Conservation (phyloP, 2,329 filamentous ascomycete genomes). For the Neoscytalidium dimidiatum region DNA sequence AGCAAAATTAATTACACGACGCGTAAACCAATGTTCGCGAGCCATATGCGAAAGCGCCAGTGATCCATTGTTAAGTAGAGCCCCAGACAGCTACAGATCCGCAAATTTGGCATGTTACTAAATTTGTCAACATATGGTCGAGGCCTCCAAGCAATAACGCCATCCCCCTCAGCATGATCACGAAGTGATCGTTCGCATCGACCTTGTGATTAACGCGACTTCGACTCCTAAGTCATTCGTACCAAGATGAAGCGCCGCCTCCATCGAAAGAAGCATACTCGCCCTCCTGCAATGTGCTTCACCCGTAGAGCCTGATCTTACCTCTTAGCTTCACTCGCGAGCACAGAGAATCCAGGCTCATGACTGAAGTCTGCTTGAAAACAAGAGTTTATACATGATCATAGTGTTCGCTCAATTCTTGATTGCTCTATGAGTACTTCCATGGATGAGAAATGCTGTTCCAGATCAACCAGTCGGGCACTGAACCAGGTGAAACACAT, state of each 20-base stretch:
- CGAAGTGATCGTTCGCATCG: too few relatives aligned
- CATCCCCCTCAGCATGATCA: too few relatives aligned
- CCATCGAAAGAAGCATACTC: too few relatives aligned
- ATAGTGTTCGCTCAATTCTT: neutral
- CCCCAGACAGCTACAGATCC: too few relatives aligned
- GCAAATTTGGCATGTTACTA: too few relatives aligned
- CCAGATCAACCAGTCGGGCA: neutral
- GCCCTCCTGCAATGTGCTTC: too few relatives aligned
- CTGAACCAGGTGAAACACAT: neutral
- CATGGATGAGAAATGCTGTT: neutral
- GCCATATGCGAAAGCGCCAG: neutral
- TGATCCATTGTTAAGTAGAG: too few relatives aligned
- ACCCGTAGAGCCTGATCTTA: neutral
- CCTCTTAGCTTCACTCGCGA: neutral
- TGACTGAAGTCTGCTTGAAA: neutral
- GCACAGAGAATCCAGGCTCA: neutral
- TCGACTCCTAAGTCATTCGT: too few relatives aligned
- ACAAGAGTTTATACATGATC: neutral
- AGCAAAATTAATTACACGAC: neutral
- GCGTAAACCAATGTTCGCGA: neutral
- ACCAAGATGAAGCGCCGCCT: too few relatives aligned
- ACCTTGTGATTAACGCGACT: too few relatives aligned
- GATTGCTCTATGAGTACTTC: neutral
- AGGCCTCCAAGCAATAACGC: too few relatives aligned
- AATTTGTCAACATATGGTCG: too few relatives aligned